Evolutionary conservation across 2,329 filamentous ascomycete species (phyloP), one percentile per base, ranked within the genome.

Genomic region (Scedosporium minutisporum): DNA sequence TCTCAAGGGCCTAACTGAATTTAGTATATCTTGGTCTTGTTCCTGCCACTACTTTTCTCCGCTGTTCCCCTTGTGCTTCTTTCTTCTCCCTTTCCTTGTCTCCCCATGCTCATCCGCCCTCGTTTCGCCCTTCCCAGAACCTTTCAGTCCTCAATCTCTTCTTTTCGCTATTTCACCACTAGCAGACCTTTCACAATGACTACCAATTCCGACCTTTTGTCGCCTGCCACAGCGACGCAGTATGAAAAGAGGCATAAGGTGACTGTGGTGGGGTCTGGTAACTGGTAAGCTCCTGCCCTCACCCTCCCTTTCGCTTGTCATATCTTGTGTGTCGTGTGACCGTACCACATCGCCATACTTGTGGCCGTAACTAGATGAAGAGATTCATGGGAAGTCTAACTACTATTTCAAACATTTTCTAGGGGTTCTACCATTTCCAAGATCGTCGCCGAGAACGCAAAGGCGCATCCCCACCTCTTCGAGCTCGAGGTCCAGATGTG

Each of bases 361-460:
- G 33, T 38, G 33, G 1, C 4, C 1, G 10, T 3, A 14, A 14
- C 10, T 38, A 3, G 33, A 38, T 38, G 10, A 38, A 12, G 33
- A 12, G 33, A 14, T 38, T 38, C 33, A 38, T 10, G 3, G 33
- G 33, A 38, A 38, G 3, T 38, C 33, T 38, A 38, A 38, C 33
- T 10, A 14, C 10, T 38, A 12, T 9, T 38, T 38, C 33, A 12
- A 38, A 6, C 33, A 38, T 38, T 38, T 38, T 12, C 33, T 41
- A 95, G 90, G 93, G 95, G 95, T 69, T 96, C 92, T 65, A 96
- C 95, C 64, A 97, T 99, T 76, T 87, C 93, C 73, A 99, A 99
- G 78, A 96, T 99, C 65, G 85, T 97, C 61, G 93, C 93, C 68
- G 93, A 99, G 76, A 99, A 96, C 78, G 89, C 91, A 44, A 85